Evolutionary conservation across 768 basidiomycete genomes (phyloP), one percentile per base, ranked within the genome.

Genomic region (Lentinus tigrinus): DNA sequence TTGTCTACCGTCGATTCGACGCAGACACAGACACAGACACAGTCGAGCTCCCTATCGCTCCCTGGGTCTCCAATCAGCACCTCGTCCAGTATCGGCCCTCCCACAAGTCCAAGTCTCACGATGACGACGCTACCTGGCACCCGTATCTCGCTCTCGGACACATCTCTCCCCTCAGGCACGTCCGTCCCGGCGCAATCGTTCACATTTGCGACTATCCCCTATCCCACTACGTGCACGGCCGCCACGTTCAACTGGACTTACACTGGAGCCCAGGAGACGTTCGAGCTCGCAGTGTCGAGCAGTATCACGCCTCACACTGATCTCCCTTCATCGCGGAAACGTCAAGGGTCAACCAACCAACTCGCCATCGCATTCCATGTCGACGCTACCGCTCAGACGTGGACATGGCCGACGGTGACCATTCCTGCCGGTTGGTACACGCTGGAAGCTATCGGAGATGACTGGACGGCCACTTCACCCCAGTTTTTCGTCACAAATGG

Each of bases 391-490:
- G 24, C 16, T 1, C 7, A 11, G 0, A 54, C 52, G 17, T 83
- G 70, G 68, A 69, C 63, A 3, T 85, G 86, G 85, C 4, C 66
- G 1, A 44, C 69, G 2, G 82, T 87, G 47, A 73, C 74, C 56
- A 68, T 84, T 23, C 67, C 79, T 0, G 69, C 74, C 52, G 85
- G 85, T 3, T 78, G 74, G 75, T 87, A 87, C 63, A 44, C 61
- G 13, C 47, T 78, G 43, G 48, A 62, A 49, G 76, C 70, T 31
- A 28, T 48, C 34, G 47, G 62, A 10, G 27, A 57, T 23, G 58
- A 38, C 39, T 23, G 58, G 5, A 13, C 56, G 23, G 55, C 58
- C 5, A 36, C 23, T 3, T 80, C 78, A 16, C 2, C 52, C 1
- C 26, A 63, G 2, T 80, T 81, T 54, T 73, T 66, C 58, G 63